phyloP scores from a whole-genome alignment of 2,329 filamentous ascomycete genomes.

The Aureobasidium sp. region DNA sequence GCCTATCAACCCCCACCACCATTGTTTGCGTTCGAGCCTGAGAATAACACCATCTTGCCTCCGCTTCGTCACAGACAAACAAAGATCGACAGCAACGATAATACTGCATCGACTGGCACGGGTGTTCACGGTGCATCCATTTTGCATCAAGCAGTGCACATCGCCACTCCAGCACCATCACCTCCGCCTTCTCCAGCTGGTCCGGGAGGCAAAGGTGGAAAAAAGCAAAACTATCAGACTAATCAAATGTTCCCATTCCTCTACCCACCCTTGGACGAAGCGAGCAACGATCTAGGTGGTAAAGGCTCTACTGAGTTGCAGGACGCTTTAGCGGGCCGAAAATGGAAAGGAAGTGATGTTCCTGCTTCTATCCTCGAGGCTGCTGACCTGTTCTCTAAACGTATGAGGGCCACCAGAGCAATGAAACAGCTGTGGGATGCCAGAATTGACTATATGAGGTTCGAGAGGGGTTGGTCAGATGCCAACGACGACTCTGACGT shows the following conservation, averaged over 20 bases:
- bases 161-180: constrained; percentile 94
- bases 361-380: constrained; percentile 93
- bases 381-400: constrained; percentile 79
- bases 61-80: constrained; percentile 63
- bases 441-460: constrained; percentile 82
- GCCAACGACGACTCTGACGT: constrained; percentile 33
- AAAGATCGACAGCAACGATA: constrained; percentile 37
- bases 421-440: constrained; percentile 94
- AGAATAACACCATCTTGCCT: constrained; percentile 84
- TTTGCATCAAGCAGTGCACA: constrained; percentile 91
- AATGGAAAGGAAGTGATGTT: constrained; percentile 90
- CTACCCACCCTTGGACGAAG: constrained; percentile 84
- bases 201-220: constrained; percentile 77
- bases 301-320: constrained; percentile 78
- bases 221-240: constrained; percentile 99
- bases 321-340: constrained; percentile 68
- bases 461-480: constrained; percentile 76
- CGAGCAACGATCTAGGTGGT: constrained; percentile 81
- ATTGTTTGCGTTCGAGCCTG: constrained; percentile 74
- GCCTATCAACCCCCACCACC: constrained; percentile 86
- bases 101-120: constrained; percentile 34
- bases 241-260: constrained; percentile 98
- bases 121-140: constrained; percentile 57
- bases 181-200: constrained; percentile 86
- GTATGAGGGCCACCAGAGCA: constrained; percentile 84